These are phyloP conservation scores for Fraxinus ornus DNA, from an alignment of 305 asterid genomes.

Conservation along the genomic window DNA sequence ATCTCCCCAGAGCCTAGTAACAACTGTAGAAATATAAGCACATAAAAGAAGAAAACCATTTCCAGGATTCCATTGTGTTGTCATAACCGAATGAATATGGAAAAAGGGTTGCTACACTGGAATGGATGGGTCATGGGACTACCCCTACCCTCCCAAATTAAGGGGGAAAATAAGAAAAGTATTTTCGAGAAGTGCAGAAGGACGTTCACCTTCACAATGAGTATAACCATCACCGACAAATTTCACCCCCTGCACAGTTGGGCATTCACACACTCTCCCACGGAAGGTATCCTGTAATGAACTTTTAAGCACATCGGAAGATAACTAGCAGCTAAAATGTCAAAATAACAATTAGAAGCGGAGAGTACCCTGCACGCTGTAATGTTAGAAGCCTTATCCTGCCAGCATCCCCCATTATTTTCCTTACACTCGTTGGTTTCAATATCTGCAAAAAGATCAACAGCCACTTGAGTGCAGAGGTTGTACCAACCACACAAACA, in stretches of 20 bases:
- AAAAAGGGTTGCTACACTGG: neutral
- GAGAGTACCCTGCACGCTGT: constrained; percentile 85
- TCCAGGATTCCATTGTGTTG: neutral
- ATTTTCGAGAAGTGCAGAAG: neutral
- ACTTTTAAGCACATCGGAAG: constrained; percentile 20
- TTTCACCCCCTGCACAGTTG: constrained; percentile 72
- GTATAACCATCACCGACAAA: constrained; percentile 74
- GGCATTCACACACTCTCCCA: constrained; percentile 80
- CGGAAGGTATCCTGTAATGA: constrained; percentile 75
- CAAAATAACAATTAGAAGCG: neutral
- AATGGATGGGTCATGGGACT: constrained; percentile 7
- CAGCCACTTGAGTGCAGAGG: constrained; percentile 12
- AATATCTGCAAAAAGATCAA: constrained; percentile 47
- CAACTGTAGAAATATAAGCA: neutral
- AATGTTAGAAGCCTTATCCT: constrained; percentile 67
- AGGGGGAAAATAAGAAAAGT: neutral
- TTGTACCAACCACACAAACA: neutral
- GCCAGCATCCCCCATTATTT: constrained; percentile 98
- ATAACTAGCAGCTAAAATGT: constrained; percentile 21
- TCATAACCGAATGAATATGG: neutral
- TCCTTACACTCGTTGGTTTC: constrained; percentile 87
- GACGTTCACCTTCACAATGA: constrained; percentile 71
- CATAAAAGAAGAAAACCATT: neutral
- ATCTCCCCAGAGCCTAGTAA: neutral
- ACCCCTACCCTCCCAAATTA: neutral